These are phyloP conservation scores for Aspergillus panamensis DNA, from an alignment of 495 filamentous ascomycete species.

Conservation along the genomic window DNA sequence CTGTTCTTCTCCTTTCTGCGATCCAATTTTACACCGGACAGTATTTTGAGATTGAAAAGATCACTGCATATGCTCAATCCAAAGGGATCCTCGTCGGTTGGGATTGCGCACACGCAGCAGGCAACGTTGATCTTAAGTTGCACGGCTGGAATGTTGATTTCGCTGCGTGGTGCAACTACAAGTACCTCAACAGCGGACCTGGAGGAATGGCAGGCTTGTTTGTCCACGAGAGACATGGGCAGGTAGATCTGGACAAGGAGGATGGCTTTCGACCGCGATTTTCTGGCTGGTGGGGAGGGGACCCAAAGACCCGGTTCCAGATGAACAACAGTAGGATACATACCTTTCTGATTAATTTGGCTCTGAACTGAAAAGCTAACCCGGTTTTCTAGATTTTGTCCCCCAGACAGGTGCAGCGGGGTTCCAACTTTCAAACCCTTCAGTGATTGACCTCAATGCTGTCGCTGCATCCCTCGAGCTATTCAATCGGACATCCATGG, in stretches of 20 bases:
- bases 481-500: conserved; percentile 71
- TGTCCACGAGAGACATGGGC: conserved; percentile 72
- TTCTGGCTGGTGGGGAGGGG: conserved; percentile 88
- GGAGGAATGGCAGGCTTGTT: conserved; percentile 85
- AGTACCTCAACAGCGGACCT: conserved; percentile 91
- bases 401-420: conserved; percentile 64
- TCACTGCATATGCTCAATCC: conserved; percentile 75
- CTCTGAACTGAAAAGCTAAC: neutral
- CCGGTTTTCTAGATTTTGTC: conserved; percentile 52
- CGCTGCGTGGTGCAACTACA: conserved; percentile 96
- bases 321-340: conserved; percentile 62
- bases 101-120: conserved; percentile 93
- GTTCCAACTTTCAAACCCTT: conserved; percentile 62
- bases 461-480: conserved; percentile 74
- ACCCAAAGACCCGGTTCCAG: conserved; percentile 68
- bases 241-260: conserved; percentile 41
- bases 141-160: conserved; percentile 97
- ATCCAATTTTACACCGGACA: conserved; percentile 97
- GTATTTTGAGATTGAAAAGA: conserved; percentile 77
- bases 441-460: conserved; percentile 57
- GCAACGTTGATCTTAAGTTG: conserved; percentile 79
- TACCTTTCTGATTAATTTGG: neutral
- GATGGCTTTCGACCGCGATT: conserved; percentile 54
- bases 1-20: conserved; percentile 80
- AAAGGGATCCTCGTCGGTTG: conserved; percentile 80